Evolutionary conservation across 2,329 filamentous ascomycete genomes (phyloP).

Genomic region (Claviceps sp.): DNA sequence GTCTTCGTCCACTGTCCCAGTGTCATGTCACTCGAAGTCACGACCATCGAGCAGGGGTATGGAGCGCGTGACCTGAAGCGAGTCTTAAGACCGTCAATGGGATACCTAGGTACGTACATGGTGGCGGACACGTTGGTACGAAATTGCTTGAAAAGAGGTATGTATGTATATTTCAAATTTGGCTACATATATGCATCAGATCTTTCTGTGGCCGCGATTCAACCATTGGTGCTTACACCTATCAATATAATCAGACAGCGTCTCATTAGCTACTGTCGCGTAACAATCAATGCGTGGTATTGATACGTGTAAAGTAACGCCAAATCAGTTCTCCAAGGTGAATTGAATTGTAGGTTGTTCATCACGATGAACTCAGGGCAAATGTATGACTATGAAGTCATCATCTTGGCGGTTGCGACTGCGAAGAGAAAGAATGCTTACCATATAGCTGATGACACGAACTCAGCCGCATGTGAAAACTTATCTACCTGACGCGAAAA

Average conservation of each 20-base stretch:
- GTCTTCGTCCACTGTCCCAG: too few species aligned
- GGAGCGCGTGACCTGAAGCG: too few species aligned
- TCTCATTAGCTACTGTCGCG: background rate
- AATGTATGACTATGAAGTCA: constrained; percentile 30
- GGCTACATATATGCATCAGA: background rate
- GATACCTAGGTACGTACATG: too few species aligned
- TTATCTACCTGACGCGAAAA: background rate
- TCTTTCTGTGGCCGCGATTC: background rate
- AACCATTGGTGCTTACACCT: background rate
- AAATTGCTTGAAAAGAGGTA: background rate
- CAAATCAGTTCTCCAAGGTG: constrained; percentile 51
- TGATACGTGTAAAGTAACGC: constrained; percentile 1
- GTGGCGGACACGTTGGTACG: too few species aligned
- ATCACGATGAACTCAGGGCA: constrained; percentile 42
- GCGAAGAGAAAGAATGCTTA: background rate
- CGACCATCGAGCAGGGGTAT: too few species aligned
- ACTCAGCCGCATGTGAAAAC: background rate
- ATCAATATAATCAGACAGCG: background rate
- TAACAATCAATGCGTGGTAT: background rate
- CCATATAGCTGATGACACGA: background rate
- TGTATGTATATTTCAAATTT: background rate
- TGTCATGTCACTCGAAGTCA: too few species aligned
- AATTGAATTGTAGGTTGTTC: constrained; percentile 29
- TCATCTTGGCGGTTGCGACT: constrained; percentile 26
- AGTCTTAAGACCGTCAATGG: too few species aligned